phyloP scores from a whole-genome alignment of 2,329 filamentous ascomycete genomes.

The Canariomyces notabilis region DNA sequence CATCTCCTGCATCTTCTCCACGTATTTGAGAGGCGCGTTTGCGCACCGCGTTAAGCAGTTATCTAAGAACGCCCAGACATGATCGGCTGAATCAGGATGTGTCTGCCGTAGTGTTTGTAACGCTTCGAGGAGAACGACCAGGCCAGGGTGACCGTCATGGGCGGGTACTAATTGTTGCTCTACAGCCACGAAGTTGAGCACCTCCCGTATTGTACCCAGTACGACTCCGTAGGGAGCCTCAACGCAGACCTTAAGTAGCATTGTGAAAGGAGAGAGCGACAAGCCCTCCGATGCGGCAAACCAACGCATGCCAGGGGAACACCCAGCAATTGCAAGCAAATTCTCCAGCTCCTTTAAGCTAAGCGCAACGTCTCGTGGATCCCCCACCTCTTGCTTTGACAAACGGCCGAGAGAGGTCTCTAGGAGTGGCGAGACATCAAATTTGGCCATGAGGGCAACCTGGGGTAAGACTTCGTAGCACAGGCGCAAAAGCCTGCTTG shows the following conservation, averaged over 20 bases:
- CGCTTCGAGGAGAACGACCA: slow-evolving; percentile 43
- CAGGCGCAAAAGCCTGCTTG: slow-evolving; percentile 72
- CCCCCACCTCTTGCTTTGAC: slow-evolving; percentile 45
- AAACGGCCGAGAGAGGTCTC: slow-evolving; percentile 61
- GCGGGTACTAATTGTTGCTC: slow-evolving; percentile 55
- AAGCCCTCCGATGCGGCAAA: slow-evolving; percentile 68
- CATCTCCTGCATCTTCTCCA: slow-evolving; percentile 60
- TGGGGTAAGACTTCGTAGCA: slow-evolving; percentile 82
- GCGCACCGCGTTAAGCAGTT: slow-evolving; percentile 75
- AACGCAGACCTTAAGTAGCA: slow-evolving; percentile 57
- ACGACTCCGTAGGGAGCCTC: slow-evolving; percentile 45
- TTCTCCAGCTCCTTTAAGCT: slow-evolving; percentile 73
- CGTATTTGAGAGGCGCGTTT: slow-evolving; percentile 74
- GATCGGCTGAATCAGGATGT: slow-evolving; percentile 32
- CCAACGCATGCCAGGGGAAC: slow-evolving; percentile 84
- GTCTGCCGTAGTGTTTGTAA: slow-evolving; percentile 30
- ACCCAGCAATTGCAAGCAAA: slow-evolving; percentile 71
- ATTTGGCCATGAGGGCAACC: slow-evolving; percentile 74
- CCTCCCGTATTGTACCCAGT: slow-evolving; percentile 45
- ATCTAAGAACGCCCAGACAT: slow-evolving; percentile 69
- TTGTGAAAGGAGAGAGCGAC: slow-evolving; percentile 65
- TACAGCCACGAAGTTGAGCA: slow-evolving; percentile 56
- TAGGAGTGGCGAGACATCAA: slow-evolving; percentile 78
- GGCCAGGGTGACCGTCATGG: slow-evolving; percentile 34
- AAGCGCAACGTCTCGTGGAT: slow-evolving; percentile 48